phyloP scores from a whole-genome alignment of 306 rosid genomes.

The Lathyrus oleraceus region DNA sequence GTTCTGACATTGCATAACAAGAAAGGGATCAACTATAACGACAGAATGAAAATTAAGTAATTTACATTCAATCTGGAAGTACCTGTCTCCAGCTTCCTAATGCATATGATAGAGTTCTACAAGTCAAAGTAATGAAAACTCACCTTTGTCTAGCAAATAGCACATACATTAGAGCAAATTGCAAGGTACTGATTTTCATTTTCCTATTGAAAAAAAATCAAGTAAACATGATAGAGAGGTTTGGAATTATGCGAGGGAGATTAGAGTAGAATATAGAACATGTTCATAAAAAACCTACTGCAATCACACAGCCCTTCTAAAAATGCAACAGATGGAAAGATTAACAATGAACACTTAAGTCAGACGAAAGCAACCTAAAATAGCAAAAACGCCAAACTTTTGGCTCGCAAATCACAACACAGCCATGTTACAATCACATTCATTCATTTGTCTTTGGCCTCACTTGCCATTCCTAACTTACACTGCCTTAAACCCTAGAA shows the following conservation, averaged over 20 bases:
- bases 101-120: conserved; percentile 7
- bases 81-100: neutral
- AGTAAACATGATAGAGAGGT: neutral
- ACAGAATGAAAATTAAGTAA: conserved; percentile 6
- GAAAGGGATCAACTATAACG: conserved; percentile 6
- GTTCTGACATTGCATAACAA: conserved; percentile 9
- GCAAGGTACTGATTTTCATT: neutral
- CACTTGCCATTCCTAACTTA: neutral
- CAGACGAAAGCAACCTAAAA: conserved; percentile 12
- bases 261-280: neutral
- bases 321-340: conserved; percentile 12
- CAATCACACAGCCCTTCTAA: neutral
- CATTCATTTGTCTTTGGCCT: conserved; percentile 7
- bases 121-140: conserved; percentile 11
- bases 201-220: neutral
- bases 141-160: no score
- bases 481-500: neutral
- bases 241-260: neutral
- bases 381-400: neutral
- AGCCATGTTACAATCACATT: conserved; percentile 5
- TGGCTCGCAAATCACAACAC: conserved; percentile 18
- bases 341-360: conserved; percentile 1
- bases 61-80: neutral
- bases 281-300: neutral
- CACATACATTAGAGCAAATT: no score